These are phyloP conservation scores for Porcisia deanei DNA, from an alignment of 208 protist species.

Conservation along the genomic window DNA sequence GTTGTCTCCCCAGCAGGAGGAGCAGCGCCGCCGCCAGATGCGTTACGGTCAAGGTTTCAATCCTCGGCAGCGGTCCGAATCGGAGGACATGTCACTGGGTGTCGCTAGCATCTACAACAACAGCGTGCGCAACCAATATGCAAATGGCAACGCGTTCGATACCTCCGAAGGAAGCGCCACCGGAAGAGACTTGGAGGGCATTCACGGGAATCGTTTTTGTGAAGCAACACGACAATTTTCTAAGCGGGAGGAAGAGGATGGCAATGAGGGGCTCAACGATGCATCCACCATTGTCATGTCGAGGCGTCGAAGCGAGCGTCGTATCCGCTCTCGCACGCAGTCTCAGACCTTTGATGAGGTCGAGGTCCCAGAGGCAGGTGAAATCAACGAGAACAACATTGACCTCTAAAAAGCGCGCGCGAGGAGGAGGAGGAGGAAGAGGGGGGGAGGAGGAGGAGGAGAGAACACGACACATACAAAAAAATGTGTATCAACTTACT, in stretches of 20 bases:
- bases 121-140: conserved; percentile 19
- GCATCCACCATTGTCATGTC: conserved; percentile 18
- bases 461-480: too few relatives aligned
- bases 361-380: conserved; percentile 38
- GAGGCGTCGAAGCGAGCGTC: conserved; percentile 34
- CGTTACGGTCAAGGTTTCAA: conserved; percentile 30
- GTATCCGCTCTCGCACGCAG: conserved; percentile 20
- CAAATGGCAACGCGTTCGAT: conserved; percentile 16
- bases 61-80: conserved; percentile 14
- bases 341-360: conserved; percentile 49
- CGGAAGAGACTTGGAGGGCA: conserved; percentile 6
- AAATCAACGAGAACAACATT: conserved; percentile 40
- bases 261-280: not conserved
- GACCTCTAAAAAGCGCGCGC: conserved; percentile 24
- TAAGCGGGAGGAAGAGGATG: conserved; percentile 1
- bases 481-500: too few relatives aligned
- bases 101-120: conserved; percentile 29
- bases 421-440: not conserved
- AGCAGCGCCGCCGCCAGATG: conserved; percentile 17
- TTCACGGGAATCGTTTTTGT: not conserved
- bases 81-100: conserved; percentile 27
- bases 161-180: not conserved
- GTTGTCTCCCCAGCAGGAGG: conserved; percentile 7
- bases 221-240: too few relatives aligned
- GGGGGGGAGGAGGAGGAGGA: not conserved